A percentile compares a stretch with the other conserved stretches of the same genome.
These are phyloP conservation scores for Emergomyces pasteurianus DNA, from an alignment of 2,329 filamentous ascomycete genomes.

Conservation along the genomic window DNA sequence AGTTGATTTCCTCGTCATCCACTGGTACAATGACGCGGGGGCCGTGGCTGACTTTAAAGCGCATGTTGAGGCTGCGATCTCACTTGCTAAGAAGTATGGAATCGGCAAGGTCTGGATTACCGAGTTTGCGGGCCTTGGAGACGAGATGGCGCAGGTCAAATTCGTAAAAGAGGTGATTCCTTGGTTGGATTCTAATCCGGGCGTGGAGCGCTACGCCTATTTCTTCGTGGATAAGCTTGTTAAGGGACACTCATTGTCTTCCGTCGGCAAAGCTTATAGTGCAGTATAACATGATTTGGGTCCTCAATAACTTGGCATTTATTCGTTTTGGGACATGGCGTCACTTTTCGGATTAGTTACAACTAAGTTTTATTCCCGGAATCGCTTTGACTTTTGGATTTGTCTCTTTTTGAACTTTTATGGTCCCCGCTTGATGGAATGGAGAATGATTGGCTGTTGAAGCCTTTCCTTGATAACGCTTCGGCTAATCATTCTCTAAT, in stretches of 20 bases:
- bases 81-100: conserved; percentile 20
- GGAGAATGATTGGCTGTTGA: background rate
- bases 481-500: too few relatives aligned
- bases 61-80: conserved; percentile 26
- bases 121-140: conserved; percentile 29
- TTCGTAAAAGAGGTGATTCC: conserved; percentile 29
- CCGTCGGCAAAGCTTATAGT: conserved; percentile 21
- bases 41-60: conserved; percentile 24
- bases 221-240: conserved; percentile 18
- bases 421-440: background rate
- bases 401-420: background rate
- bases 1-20: conserved; percentile 31
- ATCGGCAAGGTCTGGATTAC: conserved; percentile 35
- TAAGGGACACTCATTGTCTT: conserved; percentile 4
- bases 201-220: conserved; percentile 33
- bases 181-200: conserved; percentile 28
- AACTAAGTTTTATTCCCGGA: too few relatives aligned
- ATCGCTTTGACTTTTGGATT: background rate
- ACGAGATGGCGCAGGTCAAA: conserved; percentile 14
- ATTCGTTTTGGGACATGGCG: background rate
- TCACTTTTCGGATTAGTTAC: background rate
- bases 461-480: background rate
- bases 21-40: conserved; percentile 31
- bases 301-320: background rate
- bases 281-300: background rate